Base-by-base conservation (phyloP, 148 eudicot genomes). In the Polygonum aviculare region DNA sequence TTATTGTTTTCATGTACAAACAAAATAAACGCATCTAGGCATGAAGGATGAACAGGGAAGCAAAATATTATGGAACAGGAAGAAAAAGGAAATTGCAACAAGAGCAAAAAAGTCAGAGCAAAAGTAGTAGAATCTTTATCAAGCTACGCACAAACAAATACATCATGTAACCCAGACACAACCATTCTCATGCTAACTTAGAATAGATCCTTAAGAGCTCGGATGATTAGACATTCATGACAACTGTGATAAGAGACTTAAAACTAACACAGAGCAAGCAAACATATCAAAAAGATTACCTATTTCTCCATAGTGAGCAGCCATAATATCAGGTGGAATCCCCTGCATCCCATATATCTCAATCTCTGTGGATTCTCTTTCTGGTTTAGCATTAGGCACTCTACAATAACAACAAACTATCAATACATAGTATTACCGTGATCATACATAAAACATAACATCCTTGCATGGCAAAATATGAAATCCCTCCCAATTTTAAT, bases 281-380 rank as follows among this genome's bases (percentile, higher is more conserved):
- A 36, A 39, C 26, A 18, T 75, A 51, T 62, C 59, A n/a, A 73
- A 73, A 78, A n/a, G n/a, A 63, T 75, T 84, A 91, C 97, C 98
- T 77, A 85, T 80, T 59, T 91, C 97, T 60, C 98, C 98, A 75
- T 94, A 94, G 76, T 94, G 97, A 60, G 97, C 85, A 35, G 93
- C 89, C 83, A 94, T 76, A 26, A 89, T 81, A 62, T 89, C 96
- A 73, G 95, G 54, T 36, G 98, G 98, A 74, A 94, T 90, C 49
- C 97, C 96, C 85, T 92, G 96, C 98, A 94, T 94, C 57, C 98
- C 98, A 82, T 92, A 94, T 54, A 95, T 89, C 79, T 95, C 98
- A 75, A 95, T 92, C 33, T 95, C 98, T 7, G 96, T 88, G 60
- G 98, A 88, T 75, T 92, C 98, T 81, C 98, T 83, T 15, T 85